phyloP scores from a whole-genome alignment of 1,284 basidiomycete species.

The Apiotrichum veenhuisii region DNA sequence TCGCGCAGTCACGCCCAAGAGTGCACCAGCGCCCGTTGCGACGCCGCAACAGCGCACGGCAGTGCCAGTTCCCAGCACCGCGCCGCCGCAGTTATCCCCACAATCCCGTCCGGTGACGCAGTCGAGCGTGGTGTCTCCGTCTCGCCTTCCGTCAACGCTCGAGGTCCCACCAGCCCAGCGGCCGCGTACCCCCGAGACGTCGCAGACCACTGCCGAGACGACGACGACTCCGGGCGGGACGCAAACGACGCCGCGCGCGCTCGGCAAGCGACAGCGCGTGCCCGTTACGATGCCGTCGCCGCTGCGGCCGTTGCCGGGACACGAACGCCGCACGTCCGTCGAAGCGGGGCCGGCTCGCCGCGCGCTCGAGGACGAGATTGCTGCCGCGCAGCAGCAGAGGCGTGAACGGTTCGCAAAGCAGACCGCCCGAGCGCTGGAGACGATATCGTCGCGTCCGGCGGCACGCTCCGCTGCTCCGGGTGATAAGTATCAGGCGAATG shows the following conservation, averaged over 20 bases:
- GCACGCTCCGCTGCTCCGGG: too few species aligned
- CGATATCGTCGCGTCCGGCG: not conserved
- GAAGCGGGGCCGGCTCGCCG: not conserved
- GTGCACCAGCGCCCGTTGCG: too few species aligned
- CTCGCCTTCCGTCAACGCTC: not conserved
- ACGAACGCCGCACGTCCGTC: not conserved
- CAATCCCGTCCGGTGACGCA: not conserved
- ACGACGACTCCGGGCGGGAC: too few species aligned
- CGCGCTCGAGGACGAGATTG: not conserved
- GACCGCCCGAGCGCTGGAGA: not conserved
- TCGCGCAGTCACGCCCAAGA: too few species aligned
- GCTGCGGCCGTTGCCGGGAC: not conserved
- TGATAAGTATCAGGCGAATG: too few species aligned
- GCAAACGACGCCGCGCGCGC: not conserved
- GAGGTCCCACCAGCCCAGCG: not conserved
- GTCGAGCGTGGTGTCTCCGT: not conserved
- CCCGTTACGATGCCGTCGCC: not conserved
- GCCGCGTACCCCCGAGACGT: not conserved
- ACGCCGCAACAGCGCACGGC: too few species aligned
- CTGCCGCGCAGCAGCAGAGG: not conserved
- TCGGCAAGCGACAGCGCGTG: not conserved
- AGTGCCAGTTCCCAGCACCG: too few species aligned
- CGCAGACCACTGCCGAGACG: too few species aligned
- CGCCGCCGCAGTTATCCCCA: too few species aligned
- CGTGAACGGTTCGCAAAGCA: too few species aligned